phyloP scores from a whole-genome alignment of 805 yeast species.

The Dipodascus albidus region DNA sequence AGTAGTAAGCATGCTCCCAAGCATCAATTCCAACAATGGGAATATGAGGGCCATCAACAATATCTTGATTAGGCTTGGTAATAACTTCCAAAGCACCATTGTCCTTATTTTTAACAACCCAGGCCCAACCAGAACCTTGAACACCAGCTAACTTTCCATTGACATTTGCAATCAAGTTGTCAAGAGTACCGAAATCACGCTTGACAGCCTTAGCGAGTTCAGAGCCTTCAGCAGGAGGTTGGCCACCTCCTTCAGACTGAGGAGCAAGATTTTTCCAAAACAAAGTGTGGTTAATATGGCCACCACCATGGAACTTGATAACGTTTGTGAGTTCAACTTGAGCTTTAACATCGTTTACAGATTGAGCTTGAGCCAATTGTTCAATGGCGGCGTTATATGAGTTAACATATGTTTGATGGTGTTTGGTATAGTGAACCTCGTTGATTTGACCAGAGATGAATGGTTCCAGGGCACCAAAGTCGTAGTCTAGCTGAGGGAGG shows the following conservation, averaged over 20 bases:
- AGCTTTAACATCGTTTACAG: conserved; percentile 44
- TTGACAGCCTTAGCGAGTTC: conserved; percentile 47
- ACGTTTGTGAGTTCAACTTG: conserved; percentile 50
- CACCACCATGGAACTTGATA: conserved; percentile 87
- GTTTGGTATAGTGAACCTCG: conserved; percentile 77
- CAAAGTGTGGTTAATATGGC: conserved; percentile 68
- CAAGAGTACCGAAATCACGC: conserved; percentile 61
- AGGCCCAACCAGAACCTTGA: conserved; percentile 96
- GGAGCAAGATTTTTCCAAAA: conserved; percentile 89
- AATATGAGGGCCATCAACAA: conserved; percentile 54
- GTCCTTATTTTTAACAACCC: conserved; percentile 69
- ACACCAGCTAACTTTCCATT: conserved; percentile 71
- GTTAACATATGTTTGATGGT: conserved; percentile 80
- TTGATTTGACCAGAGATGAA: conserved; percentile 77
- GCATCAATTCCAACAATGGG: conserved; percentile 88
- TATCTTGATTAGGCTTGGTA: conserved; percentile 79
- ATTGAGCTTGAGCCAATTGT: conserved; percentile 51
- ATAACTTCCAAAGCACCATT: conserved; percentile 64
- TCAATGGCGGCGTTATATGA: conserved; percentile 71
- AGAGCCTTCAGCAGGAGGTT: conserved; percentile 40
- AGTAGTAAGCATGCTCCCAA: conserved; percentile 95
- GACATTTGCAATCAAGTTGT: conserved; percentile 49
- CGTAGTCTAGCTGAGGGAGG: conserved; percentile 75
- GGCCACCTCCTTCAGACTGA: conserved; percentile 64
- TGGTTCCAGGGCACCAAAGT: conserved; percentile 79